These are phyloP conservation scores for Sugiyamaella smithiae DNA, from an alignment of 805 yeast genomes.

Conservation along the genomic window DNA sequence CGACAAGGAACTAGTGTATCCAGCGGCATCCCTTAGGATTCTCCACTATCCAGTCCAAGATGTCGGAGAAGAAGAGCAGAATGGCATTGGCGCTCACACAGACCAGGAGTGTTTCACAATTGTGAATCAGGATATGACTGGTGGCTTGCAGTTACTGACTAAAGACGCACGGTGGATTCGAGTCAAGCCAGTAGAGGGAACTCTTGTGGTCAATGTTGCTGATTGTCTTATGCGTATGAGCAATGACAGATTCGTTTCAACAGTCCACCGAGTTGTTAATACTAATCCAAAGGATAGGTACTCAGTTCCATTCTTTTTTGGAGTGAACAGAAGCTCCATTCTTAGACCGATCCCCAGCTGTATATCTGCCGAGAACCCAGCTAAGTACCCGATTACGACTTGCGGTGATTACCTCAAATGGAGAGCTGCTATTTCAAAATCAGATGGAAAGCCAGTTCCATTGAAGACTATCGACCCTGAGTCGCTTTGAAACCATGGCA, in stretches of 20 bases:
- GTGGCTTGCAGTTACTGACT: conserved; percentile 56
- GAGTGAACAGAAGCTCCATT: conserved; percentile 23
- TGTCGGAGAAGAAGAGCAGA: conserved; percentile 29
- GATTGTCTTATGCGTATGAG: conserved; percentile 41
- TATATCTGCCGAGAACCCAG: conserved; percentile 23
- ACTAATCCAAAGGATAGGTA: conserved; percentile 26
- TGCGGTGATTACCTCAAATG: conserved; percentile 6
- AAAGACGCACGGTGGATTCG: conserved; percentile 55
- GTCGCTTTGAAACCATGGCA: too few species aligned
- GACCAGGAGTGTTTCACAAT: conserved; percentile 57
- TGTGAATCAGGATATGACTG: conserved; percentile 53
- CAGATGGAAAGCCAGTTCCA: background rate
- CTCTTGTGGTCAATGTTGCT: conserved; percentile 59
- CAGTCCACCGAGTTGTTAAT: conserved; percentile 35
- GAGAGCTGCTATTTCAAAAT: conserved; percentile 6
- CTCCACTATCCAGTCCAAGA: conserved; percentile 52
- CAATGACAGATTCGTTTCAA: conserved; percentile 39
- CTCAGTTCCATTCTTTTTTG: conserved; percentile 36
- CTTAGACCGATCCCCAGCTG: conserved; percentile 26
- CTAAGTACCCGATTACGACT: conserved; percentile 20
- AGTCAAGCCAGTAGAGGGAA: conserved; percentile 47
- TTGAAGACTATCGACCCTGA: conserved; percentile 2
- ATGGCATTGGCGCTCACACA: conserved; percentile 67
- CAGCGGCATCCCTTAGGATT: conserved; percentile 50
- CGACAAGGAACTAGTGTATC: conserved; percentile 42